Evolutionary conservation across 306 rosid genomes (phyloP).

Genomic region (Rosa lucieae): DNA sequence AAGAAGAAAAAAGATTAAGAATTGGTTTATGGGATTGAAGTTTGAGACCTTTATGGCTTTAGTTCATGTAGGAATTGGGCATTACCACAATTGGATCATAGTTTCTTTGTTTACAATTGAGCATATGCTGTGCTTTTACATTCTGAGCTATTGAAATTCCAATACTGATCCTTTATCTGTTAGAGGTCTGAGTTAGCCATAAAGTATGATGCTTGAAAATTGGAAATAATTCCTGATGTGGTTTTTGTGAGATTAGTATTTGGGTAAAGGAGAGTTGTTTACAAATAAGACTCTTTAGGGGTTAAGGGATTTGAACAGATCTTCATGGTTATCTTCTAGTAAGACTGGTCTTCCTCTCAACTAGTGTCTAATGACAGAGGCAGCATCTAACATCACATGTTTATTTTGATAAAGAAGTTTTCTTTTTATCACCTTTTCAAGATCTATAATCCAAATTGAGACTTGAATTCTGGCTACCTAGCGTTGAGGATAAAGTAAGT

Average conservation of each 20-base stretch:
- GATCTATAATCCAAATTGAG: neutral
- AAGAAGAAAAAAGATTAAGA: neutral
- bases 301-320: neutral
- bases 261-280: too few relatives aligned
- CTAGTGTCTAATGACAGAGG: neutral
- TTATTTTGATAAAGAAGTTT: neutral
- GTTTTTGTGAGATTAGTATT: neutral
- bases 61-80: neutral
- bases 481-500: neutral
- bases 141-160: neutral
- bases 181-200: neutral
- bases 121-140: neutral
- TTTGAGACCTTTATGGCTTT: neutral
- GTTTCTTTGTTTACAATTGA: neutral
- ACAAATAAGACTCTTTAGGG: neutral
- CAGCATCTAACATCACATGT: neutral
- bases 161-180: constrained; percentile 7
- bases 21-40: neutral
- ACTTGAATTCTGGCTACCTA: neutral
- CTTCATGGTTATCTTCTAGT: neutral
- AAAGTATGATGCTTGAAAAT: neutral
- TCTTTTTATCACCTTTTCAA: neutral
- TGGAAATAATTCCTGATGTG: neutral
- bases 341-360: neutral
- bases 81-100: neutral